These are phyloP conservation scores for Annulohypoxylon truncatum DNA, from an alignment of 2,329 filamentous ascomycete genomes.

Conservation along the genomic window DNA sequence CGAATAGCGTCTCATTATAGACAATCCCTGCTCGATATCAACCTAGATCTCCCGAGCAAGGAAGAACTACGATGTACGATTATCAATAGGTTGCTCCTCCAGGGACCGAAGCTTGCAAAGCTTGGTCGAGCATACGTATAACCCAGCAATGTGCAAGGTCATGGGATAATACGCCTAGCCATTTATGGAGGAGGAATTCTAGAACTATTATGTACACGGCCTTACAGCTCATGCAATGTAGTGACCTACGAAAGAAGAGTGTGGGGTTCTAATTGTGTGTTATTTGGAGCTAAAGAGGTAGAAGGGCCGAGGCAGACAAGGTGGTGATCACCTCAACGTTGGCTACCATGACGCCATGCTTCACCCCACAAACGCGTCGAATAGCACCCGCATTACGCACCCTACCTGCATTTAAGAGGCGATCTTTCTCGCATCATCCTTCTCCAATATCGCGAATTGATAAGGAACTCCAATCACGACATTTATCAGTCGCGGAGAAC, in stretches of 20 bases:
- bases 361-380: conserved; percentile 31
- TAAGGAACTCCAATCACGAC: conserved; percentile 35
- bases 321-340: conserved; percentile 35
- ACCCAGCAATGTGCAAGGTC: background rate
- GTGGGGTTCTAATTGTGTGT: conserved; percentile 6
- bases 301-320: conserved; percentile 19
- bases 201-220: background rate
- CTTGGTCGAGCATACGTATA: conserved; percentile 3
- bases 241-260: conserved; percentile 11
- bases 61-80: conserved; percentile 1
- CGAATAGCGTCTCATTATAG: conserved; percentile 20
- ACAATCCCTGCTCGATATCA: conserved; percentile 17
- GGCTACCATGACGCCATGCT: conserved; percentile 35
- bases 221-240: conserved; percentile 10
- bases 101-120: background rate
- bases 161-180: background rate
- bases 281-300: conserved; percentile 2
- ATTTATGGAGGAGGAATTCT: background rate
- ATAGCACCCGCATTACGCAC: conserved; percentile 16
- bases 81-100: conserved; percentile 1
- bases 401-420: conserved; percentile 2
- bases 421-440: conserved; percentile 31
- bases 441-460: conserved; percentile 40
- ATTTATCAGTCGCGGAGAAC: conserved; percentile 25
- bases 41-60: conserved; percentile 24